These are phyloP conservation scores for Apiospora phragmitis DNA, from an alignment of 2,329 filamentous ascomycete species.

Conservation along the genomic window DNA sequence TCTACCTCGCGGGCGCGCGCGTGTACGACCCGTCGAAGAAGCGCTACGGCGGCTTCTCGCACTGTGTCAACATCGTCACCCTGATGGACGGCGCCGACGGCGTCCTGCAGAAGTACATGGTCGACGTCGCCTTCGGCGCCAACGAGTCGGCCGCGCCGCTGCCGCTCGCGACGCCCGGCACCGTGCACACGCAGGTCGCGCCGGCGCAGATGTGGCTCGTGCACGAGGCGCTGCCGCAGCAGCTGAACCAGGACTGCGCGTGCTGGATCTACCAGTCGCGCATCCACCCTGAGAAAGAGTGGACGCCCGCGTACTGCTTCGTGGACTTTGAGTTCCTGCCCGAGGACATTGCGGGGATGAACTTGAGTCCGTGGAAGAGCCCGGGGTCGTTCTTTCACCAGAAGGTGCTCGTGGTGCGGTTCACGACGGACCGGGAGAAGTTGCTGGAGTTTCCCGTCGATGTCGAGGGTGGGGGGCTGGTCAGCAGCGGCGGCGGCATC, in stretches of 20 bases:
- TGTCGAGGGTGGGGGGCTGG: constrained; percentile 29
- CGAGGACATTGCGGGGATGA: constrained; percentile 41
- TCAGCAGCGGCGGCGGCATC: constrained; percentile 11
- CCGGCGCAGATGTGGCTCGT: constrained; percentile 36
- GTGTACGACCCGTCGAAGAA: constrained; percentile 19
- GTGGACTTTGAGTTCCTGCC: constrained; percentile 42
- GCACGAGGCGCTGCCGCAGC: constrained; percentile 23
- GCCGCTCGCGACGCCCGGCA: constrained; percentile 13
- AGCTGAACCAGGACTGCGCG: constrained; percentile 20
- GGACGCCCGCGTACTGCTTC: constrained; percentile 46
- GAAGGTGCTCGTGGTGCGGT: constrained; percentile 36
- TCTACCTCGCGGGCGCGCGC: constrained; percentile 26
- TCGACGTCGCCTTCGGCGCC: constrained; percentile 27
- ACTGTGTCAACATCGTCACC: constrained; percentile 29
- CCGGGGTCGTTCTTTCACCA: constrained; percentile 37
- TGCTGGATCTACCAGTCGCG: constrained; percentile 27
- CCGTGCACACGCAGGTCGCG: constrained; percentile 17
- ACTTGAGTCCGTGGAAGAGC: constrained; percentile 34
- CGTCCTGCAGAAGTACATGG: constrained; percentile 17
- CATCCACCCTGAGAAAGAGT: constrained; percentile 32
- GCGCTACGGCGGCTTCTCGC: constrained; percentile 26
- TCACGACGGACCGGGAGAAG: constrained; percentile 36
- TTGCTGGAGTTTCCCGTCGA: not conserved
- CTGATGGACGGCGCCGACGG: constrained; percentile 8
- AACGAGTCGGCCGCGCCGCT: constrained; percentile 23